Evolutionary conservation across 352 stramenopile genomes (phyloP).

Genomic region (Globisporangium orthogonon): DNA sequence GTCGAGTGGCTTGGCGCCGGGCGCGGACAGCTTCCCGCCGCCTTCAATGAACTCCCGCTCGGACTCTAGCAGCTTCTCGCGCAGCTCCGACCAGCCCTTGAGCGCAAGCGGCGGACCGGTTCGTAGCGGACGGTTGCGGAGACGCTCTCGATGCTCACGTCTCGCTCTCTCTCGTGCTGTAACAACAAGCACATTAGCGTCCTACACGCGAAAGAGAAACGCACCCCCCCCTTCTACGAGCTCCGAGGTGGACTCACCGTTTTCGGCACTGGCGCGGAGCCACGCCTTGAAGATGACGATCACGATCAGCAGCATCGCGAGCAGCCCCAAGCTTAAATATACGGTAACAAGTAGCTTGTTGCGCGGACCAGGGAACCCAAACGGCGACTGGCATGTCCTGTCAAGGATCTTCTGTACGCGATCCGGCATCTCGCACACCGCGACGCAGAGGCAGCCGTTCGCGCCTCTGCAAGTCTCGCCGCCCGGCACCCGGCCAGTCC

Average conservation of each 20-base stretch:
- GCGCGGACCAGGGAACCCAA: background rate
- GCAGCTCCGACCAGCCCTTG: slow-evolving; percentile 12
- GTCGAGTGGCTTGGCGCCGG: background rate
- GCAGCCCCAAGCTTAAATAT: slow-evolving; percentile 3
- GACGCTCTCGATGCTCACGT: slow-evolving; percentile 7
- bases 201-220: background rate
- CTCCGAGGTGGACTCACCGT: background rate
- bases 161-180: slow-evolving; percentile 3
- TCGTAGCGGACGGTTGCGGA: slow-evolving; percentile 5
- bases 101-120: slow-evolving; percentile 9
- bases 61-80: slow-evolving; percentile 13
- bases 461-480: slow-evolving; percentile 5
- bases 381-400: background rate
- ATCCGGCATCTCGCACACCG: slow-evolving; percentile 13
- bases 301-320: background rate
- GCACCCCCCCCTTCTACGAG: no score
- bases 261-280: background rate
- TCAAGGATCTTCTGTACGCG: slow-evolving; percentile 4
- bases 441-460: slow-evolving; percentile 12
- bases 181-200: no score
- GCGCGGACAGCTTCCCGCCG: slow-evolving; percentile 1
- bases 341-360: slow-evolving; percentile 4
- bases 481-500: background rate
- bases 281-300: slow-evolving; percentile 6
- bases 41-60: slow-evolving; percentile 16